These are phyloP conservation scores for Ichthyophthirius multifiliis DNA, from an alignment of 169 alveolate genomes.

Conservation along the genomic window DNA sequence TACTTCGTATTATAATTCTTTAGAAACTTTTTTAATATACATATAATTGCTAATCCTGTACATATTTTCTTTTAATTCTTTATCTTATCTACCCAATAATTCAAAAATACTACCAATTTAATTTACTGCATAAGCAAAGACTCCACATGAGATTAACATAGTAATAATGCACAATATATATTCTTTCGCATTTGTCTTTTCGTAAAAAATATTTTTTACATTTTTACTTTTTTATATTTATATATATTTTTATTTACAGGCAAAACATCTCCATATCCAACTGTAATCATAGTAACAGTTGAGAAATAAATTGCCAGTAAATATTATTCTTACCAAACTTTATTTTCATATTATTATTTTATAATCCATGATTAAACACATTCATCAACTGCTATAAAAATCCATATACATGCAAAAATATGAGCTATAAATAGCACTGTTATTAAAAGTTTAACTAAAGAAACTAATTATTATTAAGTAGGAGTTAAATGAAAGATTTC, in stretches of 20 bases:
- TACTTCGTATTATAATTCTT: background rate
- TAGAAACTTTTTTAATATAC: background rate
- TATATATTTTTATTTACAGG: too few species aligned
- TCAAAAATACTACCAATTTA: background rate
- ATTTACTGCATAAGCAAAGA: constrained; percentile 13
- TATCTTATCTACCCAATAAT: background rate
- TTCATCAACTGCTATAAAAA: constrained; percentile 2
- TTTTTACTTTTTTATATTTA: too few species aligned
- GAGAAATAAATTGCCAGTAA: background rate
- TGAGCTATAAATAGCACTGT: constrained; percentile 1
- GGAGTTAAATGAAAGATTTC: background rate
- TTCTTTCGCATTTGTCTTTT: background rate
- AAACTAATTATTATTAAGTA: background rate
- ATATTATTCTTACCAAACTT: background rate
- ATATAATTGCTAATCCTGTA: background rate
- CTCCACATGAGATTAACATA: constrained; percentile 10
- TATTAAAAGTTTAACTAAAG: background rate
- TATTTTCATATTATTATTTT: too few species aligned
- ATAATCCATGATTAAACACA: too few species aligned
- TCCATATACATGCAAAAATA: background rate
- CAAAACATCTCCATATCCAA: background rate
- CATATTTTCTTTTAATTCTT: constrained; percentile 5
- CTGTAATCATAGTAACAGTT: background rate
- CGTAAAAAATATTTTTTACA: too few species aligned
- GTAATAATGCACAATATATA: background rate